phyloP scores from a whole-genome alignment of 2,329 filamentous ascomycete genomes.

The Drechslera avenae region DNA sequence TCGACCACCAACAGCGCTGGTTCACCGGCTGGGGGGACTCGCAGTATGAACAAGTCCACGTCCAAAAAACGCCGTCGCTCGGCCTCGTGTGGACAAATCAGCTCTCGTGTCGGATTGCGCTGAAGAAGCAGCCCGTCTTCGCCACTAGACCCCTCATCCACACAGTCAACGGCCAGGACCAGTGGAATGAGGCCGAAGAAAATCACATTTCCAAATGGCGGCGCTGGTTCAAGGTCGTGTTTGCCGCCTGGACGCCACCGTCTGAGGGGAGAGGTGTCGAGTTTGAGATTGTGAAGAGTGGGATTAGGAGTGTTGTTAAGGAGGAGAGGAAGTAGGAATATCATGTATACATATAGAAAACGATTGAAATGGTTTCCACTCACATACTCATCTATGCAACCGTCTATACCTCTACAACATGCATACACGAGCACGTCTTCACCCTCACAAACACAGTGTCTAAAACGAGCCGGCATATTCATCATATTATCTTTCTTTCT shows the following conservation, averaged over 20 bases:
- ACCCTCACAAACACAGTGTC: too few species aligned
- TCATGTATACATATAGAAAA: too few species aligned
- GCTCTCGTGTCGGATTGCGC: conserved; percentile 78
- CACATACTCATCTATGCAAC: too few species aligned
- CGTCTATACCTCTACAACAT: too few species aligned
- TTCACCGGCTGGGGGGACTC: conserved; percentile 92
- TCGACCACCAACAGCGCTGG: conserved; percentile 91
- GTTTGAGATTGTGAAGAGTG: too few species aligned
- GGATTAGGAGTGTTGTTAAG: too few species aligned
- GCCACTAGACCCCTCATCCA: conserved; percentile 22
- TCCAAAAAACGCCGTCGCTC: conserved; percentile 80
- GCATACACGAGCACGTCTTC: too few species aligned
- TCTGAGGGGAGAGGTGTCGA: conserved; percentile 48
- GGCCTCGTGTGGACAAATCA: conserved; percentile 92
- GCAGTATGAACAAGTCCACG: conserved; percentile 38
- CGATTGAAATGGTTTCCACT: too few species aligned
- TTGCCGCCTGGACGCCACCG: conserved; percentile 73
- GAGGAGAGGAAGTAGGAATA: background rate
- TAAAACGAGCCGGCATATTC: too few species aligned
- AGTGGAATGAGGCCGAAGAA: conserved; percentile 47
- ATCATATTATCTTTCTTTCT: too few species aligned
- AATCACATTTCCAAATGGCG: conserved; percentile 64
- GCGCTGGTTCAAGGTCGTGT: conserved; percentile 86
- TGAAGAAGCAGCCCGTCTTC: conserved; percentile 72
- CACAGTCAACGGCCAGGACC: conserved; percentile 46